These are phyloP conservation scores for Ceratobasidium sp. DNA, from an alignment of 1,284 basidiomycete genomes.

Conservation along the genomic window DNA sequence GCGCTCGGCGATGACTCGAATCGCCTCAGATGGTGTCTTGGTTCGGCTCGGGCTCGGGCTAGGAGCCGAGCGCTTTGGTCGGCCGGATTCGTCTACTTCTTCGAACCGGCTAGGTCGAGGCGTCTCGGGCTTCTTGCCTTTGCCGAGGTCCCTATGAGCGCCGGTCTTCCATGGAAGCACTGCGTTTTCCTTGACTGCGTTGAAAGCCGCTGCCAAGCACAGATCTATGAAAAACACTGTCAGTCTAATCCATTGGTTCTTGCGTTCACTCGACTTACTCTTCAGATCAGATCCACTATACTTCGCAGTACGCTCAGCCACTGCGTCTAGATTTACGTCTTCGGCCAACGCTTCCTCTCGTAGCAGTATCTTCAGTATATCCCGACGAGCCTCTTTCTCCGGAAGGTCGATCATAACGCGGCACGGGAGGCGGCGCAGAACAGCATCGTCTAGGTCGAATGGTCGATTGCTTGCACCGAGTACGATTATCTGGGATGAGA, in stretches of 20 bases:
- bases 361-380: slow-evolving; percentile 84
- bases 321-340: slow-evolving; percentile 73
- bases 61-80: not conserved
- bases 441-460: slow-evolving; percentile 88
- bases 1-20: slow-evolving; percentile 67
- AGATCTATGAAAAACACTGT: slow-evolving; percentile 70
- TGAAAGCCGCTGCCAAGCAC: slow-evolving; percentile 89
- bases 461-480: slow-evolving; percentile 95
- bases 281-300: slow-evolving; percentile 95
- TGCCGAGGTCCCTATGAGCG: not conserved
- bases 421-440: slow-evolving; percentile 85
- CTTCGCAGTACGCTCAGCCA: slow-evolving; percentile 83
- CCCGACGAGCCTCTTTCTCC: slow-evolving; percentile 78
- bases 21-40: slow-evolving; percentile 40
- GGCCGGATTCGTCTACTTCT: slow-evolving; percentile 1
- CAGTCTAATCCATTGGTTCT: not conserved
- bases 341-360: slow-evolving; percentile 79
- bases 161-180: slow-evolving; percentile 75
- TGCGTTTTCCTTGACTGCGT: slow-evolving; percentile 88
- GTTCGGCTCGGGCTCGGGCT: slow-evolving; percentile 47
- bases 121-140: not conserved
- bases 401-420: slow-evolving; percentile 88
- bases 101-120: not conserved
- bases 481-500: slow-evolving; percentile 86
- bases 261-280: slow-evolving; percentile 68